phyloP scores from a whole-genome alignment of 1,139 yeast genomes.

The Wickerhamomyces sp. region DNA sequence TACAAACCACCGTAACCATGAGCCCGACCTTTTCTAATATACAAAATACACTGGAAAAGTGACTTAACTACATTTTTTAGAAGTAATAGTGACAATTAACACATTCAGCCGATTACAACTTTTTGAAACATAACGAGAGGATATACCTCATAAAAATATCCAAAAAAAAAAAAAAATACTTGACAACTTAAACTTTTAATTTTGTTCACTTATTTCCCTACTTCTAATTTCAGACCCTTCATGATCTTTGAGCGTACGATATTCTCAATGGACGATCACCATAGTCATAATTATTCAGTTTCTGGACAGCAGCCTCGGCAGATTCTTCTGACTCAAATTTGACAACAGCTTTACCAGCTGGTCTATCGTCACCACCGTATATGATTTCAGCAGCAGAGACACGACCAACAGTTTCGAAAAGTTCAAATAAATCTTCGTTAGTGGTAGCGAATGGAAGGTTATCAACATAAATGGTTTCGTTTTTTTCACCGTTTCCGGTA shows the following conservation, averaged over 20 bases:
- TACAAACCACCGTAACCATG: too few relatives aligned
- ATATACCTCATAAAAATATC: too few relatives aligned
- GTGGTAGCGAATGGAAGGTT: slow-evolving; percentile 90
- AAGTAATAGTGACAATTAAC: too few relatives aligned
- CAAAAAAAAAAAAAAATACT: neutral
- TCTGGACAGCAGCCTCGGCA: slow-evolving; percentile 71
- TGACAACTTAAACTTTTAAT: neutral
- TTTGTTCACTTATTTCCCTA: neutral
- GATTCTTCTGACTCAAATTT: slow-evolving; percentile 63
- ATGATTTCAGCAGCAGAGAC: slow-evolving; percentile 78
- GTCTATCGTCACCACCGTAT: slow-evolving; percentile 57
- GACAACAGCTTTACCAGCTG: slow-evolving; percentile 83
- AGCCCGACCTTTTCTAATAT: too few relatives aligned
- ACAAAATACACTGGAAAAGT: too few relatives aligned
- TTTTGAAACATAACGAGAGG: too few relatives aligned
- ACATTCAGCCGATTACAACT: too few relatives aligned
- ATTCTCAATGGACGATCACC: slow-evolving; percentile 74
- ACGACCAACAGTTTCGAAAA: slow-evolving; percentile 81
- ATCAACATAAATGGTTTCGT: slow-evolving; percentile 60
- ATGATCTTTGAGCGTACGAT: slow-evolving; percentile 44
- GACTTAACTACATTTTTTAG: too few relatives aligned
- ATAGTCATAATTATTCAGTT: slow-evolving; percentile 73
- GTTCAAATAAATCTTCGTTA: slow-evolving; percentile 75
- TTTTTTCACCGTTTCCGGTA: slow-evolving; percentile 57
- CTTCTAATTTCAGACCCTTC: neutral